Base-by-base conservation (phyloP, 192 early-diverging fungal genomes). In the Podila epigama region DNA sequence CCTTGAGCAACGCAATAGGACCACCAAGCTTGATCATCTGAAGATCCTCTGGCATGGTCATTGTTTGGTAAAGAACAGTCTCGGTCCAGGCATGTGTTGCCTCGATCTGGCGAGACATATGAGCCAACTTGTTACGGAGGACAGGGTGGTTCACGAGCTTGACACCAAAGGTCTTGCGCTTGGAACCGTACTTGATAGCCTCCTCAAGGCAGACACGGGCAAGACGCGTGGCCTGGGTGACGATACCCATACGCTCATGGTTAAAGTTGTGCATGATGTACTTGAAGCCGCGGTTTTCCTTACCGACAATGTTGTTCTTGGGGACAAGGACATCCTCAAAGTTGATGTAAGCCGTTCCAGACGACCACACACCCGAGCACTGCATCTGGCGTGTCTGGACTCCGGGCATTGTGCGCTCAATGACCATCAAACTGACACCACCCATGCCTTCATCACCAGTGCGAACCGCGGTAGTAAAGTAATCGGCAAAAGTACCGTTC, bases 301-400 rank as follows among this genome's bases (percentile, higher is more conserved):
- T 84, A 28, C 94, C 94, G 75, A 95, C 89, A 63, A 95, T 31
- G 69, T 95, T 94, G 54, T 86, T 83, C 57, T 89, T 91, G 39
- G 94, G 94, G 7, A 96, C 94, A 62, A 92, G 87, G 56, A 96
- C 93, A 66, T 96, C 93, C 65, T 93, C 92, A 79, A 93, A 92
- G 5, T 90, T 89, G 42, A 93, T 83, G 57, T 91, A 94, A n/a
- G 91, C 85, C 2, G 92, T 95, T 60, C 93, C 94, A 53, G 87
- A 88, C 9, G 92, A 87, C 92, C 92, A 93, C 29, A 92, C 90
- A 54, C 93, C 94, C 48, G 87, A 87, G 81, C 93, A 94, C 40
- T 88, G 75, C 88, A 95, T 93, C 61, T 94, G 94, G 9, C 91
- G 81, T 9, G 93, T 92, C 10, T 66, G 85, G 10, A 94, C 90